Conservation (phyloP, 2,329 filamentous ascomycete genomes). For the Plectosphaerella plurivora region DNA sequence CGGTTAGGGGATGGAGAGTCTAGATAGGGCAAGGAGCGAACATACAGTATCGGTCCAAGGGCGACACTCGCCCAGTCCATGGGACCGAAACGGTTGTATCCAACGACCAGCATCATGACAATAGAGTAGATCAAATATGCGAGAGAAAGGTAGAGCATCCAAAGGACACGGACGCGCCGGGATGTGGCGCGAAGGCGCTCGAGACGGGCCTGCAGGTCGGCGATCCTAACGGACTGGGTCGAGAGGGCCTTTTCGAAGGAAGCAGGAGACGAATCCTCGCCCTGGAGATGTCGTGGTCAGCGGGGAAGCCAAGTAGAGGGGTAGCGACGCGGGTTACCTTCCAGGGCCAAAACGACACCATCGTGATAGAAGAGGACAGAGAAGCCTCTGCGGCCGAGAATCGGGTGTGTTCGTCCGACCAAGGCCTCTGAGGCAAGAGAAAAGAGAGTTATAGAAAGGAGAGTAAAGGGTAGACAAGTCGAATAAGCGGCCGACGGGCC, state of each 20-base stretch:
- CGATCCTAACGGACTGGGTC: slow-evolving; percentile 76
- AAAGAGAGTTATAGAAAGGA: too few species aligned
- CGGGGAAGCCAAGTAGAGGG: not conserved
- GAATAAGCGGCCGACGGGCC: not conserved
- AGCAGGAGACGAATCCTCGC: slow-evolving; percentile 75
- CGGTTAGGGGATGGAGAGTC: slow-evolving; percentile 1
- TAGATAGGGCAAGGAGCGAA: slow-evolving; percentile 1
- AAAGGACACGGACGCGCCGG: slow-evolving; percentile 76
- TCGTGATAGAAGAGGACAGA: slow-evolving; percentile 26
- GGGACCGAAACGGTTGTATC: slow-evolving; percentile 71
- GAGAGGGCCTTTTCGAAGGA: slow-evolving; percentile 91
- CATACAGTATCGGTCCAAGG: slow-evolving; percentile 74
- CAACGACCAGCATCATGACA: slow-evolving; percentile 78
- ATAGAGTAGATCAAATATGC: slow-evolving; percentile 84
- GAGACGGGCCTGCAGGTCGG: slow-evolving; percentile 66
- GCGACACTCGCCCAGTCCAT: slow-evolving; percentile 75
- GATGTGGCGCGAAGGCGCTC: slow-evolving; percentile 68
- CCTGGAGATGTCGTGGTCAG: slow-evolving; percentile 39
- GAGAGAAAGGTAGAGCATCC: slow-evolving; percentile 86
- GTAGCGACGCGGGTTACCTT: slow-evolving; percentile 46
- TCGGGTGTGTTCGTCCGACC: too few species aligned
- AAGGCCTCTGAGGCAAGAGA: too few species aligned
- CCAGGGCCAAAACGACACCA: slow-evolving; percentile 88
- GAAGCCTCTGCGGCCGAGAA: not conserved
- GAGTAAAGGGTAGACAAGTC: too few species aligned